phyloP scores from a whole-genome alignment of 495 filamentous ascomycete genomes.

The Acidomyces sp. region DNA sequence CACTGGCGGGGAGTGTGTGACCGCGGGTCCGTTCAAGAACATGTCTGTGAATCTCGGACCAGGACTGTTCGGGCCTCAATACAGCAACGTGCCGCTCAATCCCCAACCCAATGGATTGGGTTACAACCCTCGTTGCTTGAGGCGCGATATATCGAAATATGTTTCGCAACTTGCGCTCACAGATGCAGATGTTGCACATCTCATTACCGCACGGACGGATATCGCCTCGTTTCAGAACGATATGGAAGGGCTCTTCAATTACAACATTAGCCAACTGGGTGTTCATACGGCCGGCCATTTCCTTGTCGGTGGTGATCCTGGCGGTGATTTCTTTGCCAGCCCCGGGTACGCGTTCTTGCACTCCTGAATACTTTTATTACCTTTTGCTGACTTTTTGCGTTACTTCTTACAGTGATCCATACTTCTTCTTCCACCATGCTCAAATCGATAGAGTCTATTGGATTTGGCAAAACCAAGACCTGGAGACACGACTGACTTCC shows the following conservation, averaged over 20 bases:
- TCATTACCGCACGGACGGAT: too few relatives aligned
- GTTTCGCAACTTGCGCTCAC: slow-evolving; percentile 34
- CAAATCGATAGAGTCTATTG: slow-evolving; percentile 56
- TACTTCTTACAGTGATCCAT: slow-evolving; percentile 50
- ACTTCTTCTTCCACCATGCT: slow-evolving; percentile 56
- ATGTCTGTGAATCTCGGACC: slow-evolving; percentile 23
- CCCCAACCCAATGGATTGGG: too few relatives aligned
- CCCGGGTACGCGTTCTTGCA: not conserved
- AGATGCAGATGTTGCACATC: slow-evolving; percentile 28
- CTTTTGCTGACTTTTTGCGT: not conserved
- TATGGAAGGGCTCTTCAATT: slow-evolving; percentile 34
- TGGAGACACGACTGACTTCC: slow-evolving; percentile 29
- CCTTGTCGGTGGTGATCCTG: slow-evolving; percentile 40
- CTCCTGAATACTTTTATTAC: not conserved
- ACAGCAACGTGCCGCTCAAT: slow-evolving; percentile 6
- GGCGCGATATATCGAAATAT: slow-evolving; percentile 57
- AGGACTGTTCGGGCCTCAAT: slow-evolving; percentile 16
- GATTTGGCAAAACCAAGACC: slow-evolving; percentile 53
- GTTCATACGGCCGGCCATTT: slow-evolving; percentile 52
- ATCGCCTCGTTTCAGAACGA: slow-evolving; percentile 36
- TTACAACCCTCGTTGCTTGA: slow-evolving; percentile 54
- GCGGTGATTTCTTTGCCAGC: slow-evolving; percentile 33
- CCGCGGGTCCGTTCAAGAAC: slow-evolving; percentile 18
- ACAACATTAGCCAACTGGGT: slow-evolving; percentile 36
- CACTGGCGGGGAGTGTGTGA: slow-evolving; percentile 24